Base-by-base conservation (phyloP, 2,329 filamentous ascomycete genomes). In the Penicillium crustosum region DNA sequence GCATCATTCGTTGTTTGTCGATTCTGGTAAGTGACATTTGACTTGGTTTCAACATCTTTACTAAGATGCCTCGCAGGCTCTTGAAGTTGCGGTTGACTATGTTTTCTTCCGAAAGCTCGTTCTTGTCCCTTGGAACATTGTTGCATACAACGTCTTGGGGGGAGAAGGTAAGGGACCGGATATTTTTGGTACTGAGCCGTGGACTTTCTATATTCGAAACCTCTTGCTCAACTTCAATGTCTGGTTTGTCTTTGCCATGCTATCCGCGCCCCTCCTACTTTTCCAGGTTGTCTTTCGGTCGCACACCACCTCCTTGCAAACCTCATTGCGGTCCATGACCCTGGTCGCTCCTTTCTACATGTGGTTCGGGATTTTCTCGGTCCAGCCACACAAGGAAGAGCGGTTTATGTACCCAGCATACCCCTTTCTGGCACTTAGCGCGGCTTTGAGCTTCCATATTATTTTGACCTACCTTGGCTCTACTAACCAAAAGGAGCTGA, bases 381-480 rank as follows among this genome's bases (percentile, higher is more conserved):
- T 89, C 9, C 94, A 99, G 72, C 91, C 94, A 17, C 94, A 99
- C 78, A 99, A 99, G 70, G 94, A 99, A 73, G 94, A 99, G 76
- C 84, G 94, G 7, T 99, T 99, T 79, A 97, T 99, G 93, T 99
- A 96, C 69, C 94, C 94, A 0, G 90, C 86, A 2, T 99, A 99
- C 69, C 94, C 94, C 1, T 91, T 93, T 62, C 81, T 99, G 38
- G 89, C 90, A 0, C 81, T 99, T 36, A 97, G 96, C 68, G 93
- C 93, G 3, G 90, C 93, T 9, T 83, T 97, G 53, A 85, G 90
- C 4, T 79, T 95, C 36, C 92, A 97, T 73, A 89, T 95, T 57
- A 70, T 95, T 2, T 81, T 97, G 17, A 82, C 86, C 13, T 87
- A 88, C 38, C 77, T 96, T 48, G 91, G 93, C 19, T 87, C 86